phyloP scores from a whole-genome alignment of 768 basidiomycete species.

The Gymnopilus junonius region DNA sequence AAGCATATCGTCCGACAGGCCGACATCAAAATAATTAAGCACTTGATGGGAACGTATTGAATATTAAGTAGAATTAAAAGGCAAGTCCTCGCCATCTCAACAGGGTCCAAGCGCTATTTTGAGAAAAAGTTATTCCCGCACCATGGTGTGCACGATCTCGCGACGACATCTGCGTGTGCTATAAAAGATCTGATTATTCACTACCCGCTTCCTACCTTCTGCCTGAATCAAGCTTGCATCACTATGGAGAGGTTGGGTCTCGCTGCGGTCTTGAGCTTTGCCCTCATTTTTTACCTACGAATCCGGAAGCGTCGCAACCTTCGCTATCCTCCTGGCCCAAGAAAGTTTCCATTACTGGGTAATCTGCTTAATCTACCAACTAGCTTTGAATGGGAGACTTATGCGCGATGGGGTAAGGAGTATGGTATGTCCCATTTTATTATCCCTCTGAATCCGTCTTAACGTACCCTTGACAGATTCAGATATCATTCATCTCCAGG shows the following conservation, averaged over 20 bases:
- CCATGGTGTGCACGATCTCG: neutral
- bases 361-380: slow-evolving; percentile 1
- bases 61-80: slow-evolving; percentile 4
- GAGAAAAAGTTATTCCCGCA: neutral
- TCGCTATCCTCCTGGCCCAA: slow-evolving; percentile 2
- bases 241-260: neutral
- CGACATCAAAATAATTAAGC: neutral
- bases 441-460: neutral
- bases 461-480: neutral
- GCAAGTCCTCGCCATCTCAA: neutral
- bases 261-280: neutral
- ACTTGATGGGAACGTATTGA: neutral
- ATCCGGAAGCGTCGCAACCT: neutral
- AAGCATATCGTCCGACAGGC: neutral
- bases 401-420: neutral
- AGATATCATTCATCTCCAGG: slow-evolving; percentile 4
- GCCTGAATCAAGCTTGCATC: no score
- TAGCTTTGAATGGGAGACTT: slow-evolving; percentile 1
- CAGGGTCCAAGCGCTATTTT: neutral
- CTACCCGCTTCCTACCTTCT: neutral
- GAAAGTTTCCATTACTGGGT: neutral
- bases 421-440: neutral
- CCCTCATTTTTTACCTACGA: neutral
- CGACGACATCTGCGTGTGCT: neutral
- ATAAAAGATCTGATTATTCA: neutral